phyloP scores from a whole-genome alignment of 441 rosid genomes.

The Brassica hybrid region DNA sequence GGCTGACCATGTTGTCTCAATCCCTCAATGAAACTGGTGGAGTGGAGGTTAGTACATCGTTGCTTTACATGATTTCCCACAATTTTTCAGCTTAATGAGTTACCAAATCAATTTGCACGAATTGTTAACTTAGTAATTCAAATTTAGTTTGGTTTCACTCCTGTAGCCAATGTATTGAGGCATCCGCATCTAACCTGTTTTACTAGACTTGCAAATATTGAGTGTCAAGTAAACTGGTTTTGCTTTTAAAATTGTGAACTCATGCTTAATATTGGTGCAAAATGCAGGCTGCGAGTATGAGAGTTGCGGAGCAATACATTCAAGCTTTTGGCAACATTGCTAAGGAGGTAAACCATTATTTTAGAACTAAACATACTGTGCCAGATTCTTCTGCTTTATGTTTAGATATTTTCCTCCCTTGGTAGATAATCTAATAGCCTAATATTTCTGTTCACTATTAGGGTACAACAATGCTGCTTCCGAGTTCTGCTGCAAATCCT shows the following conservation, averaged over 20 bases:
- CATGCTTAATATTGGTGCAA: slow-evolving; percentile 13
- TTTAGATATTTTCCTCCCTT: not conserved
- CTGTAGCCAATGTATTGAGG: not conserved
- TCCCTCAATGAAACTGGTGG: slow-evolving; percentile 77
- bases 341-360: slow-evolving; percentile 61
- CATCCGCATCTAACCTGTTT: not conserved
- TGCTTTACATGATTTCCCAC: not conserved
- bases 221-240: not conserved
- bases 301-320: slow-evolving; percentile 84
- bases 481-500: slow-evolving; percentile 67
- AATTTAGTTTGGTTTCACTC: slow-evolving; percentile 15
- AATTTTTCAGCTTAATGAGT: not conserved
- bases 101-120: not conserved
- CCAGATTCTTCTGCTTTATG: not conserved
- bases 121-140: not conserved
- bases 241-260: not conserved
- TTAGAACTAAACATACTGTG: slow-evolving; percentile 12
- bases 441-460: slow-evolving; percentile 19
- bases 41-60: slow-evolving; percentile 58
- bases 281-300: slow-evolving; percentile 90
- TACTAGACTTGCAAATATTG: not conserved
- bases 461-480: slow-evolving; percentile 80
- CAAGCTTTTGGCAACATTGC: slow-evolving; percentile 88
- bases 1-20: slow-evolving; percentile 67
- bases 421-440: not conserved